These are phyloP conservation scores for Yamadazyma atmosphaerica DNA, from an alignment of 1,139 yeast genomes.

Conservation along the genomic window DNA sequence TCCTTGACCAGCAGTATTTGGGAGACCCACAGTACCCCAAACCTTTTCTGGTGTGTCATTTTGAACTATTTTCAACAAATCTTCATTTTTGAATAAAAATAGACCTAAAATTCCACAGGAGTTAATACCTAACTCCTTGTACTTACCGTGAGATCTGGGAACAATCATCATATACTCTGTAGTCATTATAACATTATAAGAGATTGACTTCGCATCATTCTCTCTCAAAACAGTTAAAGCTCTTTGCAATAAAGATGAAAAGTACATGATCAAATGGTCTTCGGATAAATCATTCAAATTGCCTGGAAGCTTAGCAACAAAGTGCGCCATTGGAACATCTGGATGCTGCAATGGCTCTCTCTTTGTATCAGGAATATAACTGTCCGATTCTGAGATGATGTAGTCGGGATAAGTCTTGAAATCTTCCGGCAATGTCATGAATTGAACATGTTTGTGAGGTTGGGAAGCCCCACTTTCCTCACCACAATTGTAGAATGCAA, in stretches of 20 bases:
- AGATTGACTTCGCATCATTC: constrained; percentile 42
- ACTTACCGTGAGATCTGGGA: constrained; percentile 61
- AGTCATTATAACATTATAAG: constrained; percentile 82
- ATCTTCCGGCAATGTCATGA: constrained; percentile 64
- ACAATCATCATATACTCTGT: constrained; percentile 79
- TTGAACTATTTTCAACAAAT: constrained; percentile 41
- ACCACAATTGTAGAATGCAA: constrained; percentile 90
- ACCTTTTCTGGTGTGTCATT: constrained; percentile 47
- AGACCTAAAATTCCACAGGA: constrained; percentile 82
- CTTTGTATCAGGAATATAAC: constrained; percentile 53
- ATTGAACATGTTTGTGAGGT: constrained; percentile 89
- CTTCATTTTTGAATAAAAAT: constrained; percentile 70
- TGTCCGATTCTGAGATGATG: constrained; percentile 46
- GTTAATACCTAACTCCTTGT: constrained; percentile 61
- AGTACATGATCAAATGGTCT: constrained; percentile 60
- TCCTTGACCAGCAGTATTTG: constrained; percentile 44
- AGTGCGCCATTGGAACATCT: constrained; percentile 79
- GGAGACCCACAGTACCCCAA: constrained; percentile 64
- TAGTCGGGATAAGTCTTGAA: constrained; percentile 63
- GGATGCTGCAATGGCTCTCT: constrained; percentile 62
- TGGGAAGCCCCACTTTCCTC: constrained; percentile 89
- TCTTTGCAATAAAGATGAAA: constrained; percentile 70
- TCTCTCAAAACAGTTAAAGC: constrained; percentile 65
- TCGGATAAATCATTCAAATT: constrained; percentile 41
- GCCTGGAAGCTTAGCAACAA: constrained; percentile 61